Evolutionary conservation across 768 basidiomycete species (phyloP), one percentile per base, ranked within the genome.

Genomic region (Tricholomella constricta): DNA sequence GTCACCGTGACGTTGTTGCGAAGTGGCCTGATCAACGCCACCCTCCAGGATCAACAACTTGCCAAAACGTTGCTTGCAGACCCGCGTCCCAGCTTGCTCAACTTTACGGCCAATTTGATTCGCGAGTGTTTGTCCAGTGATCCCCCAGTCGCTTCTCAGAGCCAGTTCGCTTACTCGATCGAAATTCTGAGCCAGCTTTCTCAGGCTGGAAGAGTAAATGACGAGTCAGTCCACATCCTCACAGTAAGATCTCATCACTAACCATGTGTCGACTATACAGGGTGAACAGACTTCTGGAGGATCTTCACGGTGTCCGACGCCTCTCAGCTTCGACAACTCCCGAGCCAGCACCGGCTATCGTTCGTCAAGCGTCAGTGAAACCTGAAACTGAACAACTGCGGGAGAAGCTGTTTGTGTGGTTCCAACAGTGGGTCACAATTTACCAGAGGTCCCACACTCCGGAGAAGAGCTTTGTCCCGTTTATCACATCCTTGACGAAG

Each of bases 401-500:
- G 31, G 87, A 90, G 60, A 88, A 88, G 59, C 71, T 93, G 0
- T 82, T 84, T 57, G 75, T 82, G 47, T 90, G 86, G 85, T 92
- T 92, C 76, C 89, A 92, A 64, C 90, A 98, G 77, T 99, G 97
- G 97, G 91, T 98, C 58, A 79, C 80, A 44, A 89, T 98, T 57
- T 98, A 93, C 78, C 93, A 95, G 70, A 83, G 90, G 54, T 91
- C 94, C 26, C 84, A 83, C 58, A 85, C 89, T 47, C 91, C 93
- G 17, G 97, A 99, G 74, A 94, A 95, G 69, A 89, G 86, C 40
- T 99, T 99, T 64, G 89, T 98, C 57, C 86, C 90, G 4, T 98
- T 94, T 73, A 96, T 98, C 71, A 95, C 91, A n/a, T 89, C 94
- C 64, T 78, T 99, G 49, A 95, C 93, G 40, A 95, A 95, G 70